Evolutionary conservation across 1,284 basidiomycete genomes (phyloP).

Genomic region (Moesziomyces globuligerus): DNA sequence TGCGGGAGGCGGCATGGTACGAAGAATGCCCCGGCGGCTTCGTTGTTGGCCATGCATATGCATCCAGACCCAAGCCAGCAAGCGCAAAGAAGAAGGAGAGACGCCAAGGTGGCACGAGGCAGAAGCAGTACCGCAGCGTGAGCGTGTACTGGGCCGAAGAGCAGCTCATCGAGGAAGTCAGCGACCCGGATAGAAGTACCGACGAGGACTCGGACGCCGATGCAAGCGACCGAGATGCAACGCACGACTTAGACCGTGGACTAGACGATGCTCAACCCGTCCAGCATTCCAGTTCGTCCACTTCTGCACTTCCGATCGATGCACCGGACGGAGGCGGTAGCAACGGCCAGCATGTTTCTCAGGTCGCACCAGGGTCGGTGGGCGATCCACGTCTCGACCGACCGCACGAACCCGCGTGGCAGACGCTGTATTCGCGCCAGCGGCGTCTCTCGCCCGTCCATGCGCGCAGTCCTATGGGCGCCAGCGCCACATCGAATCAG

Average conservation of each 20-base stretch:
- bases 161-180: constrained; percentile 39
- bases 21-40: constrained; percentile 40
- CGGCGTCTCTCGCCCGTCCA: constrained; percentile 6
- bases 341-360: constrained; percentile 1
- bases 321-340: neutral
- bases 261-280: neutral
- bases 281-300: neutral
- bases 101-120: neutral
- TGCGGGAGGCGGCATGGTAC: constrained; percentile 40
- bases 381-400: constrained; percentile 18
- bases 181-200: constrained; percentile 22
- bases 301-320: neutral
- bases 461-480: neutral
- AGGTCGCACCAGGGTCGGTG: neutral
- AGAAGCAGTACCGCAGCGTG: constrained; percentile 23
- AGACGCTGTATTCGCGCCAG: constrained; percentile 36
- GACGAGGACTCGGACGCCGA: constrained; percentile 5
- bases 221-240: neutral
- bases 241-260: neutral
- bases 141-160: constrained; percentile 51
- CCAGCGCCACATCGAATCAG: neutral
- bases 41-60: constrained; percentile 42
- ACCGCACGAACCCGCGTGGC: constrained; percentile 38
- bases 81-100: neutral
- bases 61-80: constrained; percentile 6